Conservation (phyloP, 169 alveolate species). For the Neospora caninum region DNA sequence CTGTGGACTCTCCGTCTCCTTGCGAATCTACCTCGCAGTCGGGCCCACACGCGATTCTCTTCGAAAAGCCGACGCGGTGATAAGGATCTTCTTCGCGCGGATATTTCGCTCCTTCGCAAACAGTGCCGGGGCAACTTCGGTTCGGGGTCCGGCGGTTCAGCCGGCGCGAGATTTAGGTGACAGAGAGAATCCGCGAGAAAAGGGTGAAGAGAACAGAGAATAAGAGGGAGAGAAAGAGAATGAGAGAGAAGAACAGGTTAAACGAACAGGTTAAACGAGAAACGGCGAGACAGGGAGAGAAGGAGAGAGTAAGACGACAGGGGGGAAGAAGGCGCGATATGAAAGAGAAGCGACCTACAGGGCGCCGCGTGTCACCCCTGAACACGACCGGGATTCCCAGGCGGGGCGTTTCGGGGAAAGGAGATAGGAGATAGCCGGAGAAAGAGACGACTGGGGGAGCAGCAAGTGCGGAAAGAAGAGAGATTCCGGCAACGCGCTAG, state of each 20-base stretch:
- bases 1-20: too few species aligned
- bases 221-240: not conserved
- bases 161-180: not conserved
- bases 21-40: too few species aligned
- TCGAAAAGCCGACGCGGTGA: too few species aligned
- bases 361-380: too few species aligned
- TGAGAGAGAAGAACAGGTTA: not conserved
- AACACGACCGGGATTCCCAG: too few species aligned
- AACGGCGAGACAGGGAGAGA: not conserved
- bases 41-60: too few species aligned
- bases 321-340: too few species aligned
- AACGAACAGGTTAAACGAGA: not conserved
- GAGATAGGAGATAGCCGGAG: not conserved
- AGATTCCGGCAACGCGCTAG: not conserved
- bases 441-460: not conserved
- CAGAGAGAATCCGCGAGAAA: not conserved
- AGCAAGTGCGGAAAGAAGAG: not conserved
- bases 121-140: not conserved
- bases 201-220: not conserved
- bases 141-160: not conserved
- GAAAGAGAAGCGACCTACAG: too few species aligned
- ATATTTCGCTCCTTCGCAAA: not conserved
- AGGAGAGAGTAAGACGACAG: too few species aligned
- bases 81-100: too few species aligned
- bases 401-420: too few species aligned